Evolutionary conservation across 2,329 filamentous ascomycete genomes (phyloP).

Genomic region (Colletotrichum navitas): DNA sequence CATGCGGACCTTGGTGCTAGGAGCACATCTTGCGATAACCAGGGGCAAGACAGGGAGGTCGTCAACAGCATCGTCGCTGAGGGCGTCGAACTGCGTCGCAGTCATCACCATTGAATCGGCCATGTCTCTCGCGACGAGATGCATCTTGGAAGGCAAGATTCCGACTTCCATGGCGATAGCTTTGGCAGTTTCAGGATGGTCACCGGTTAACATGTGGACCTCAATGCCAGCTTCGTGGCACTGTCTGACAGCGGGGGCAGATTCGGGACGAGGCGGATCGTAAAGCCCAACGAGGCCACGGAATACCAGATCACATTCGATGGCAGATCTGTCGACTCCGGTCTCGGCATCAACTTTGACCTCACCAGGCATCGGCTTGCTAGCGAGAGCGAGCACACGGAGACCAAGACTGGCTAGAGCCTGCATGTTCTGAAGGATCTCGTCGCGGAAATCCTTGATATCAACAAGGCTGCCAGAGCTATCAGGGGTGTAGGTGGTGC

Average conservation of each 20-base stretch:
- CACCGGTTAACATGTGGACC: conserved; percentile 73
- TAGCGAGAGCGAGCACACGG: conserved; percentile 76
- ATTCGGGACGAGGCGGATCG: conserved; percentile 73
- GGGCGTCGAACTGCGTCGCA: conserved; percentile 69
- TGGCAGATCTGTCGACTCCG: conserved; percentile 8
- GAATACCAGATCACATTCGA: conserved; percentile 38
- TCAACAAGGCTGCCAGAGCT: conserved; percentile 48
- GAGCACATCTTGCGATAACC: conserved; percentile 74
- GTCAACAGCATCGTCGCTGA: conserved; percentile 71
- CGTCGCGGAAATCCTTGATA: conserved; percentile 63
- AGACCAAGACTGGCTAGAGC: conserved; percentile 71
- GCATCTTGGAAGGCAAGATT: conserved; percentile 63
- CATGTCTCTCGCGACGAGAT: conserved; percentile 60
- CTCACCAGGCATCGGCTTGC: conserved; percentile 51
- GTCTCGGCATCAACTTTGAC: conserved; percentile 47
- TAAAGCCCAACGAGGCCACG: conserved; percentile 48
- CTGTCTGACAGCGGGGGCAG: conserved; percentile 64
- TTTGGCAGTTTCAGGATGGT: conserved; percentile 68
- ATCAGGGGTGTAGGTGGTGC: conserved; percentile 57
- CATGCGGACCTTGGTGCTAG: conserved; percentile 73
- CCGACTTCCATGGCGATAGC: conserved; percentile 71
- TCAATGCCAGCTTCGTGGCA: conserved; percentile 68
- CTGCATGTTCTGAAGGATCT: conserved; percentile 75
- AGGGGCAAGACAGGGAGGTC: conserved; percentile 69
- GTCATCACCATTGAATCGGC: conserved; percentile 70